These are phyloP conservation scores for Arthrobotrys pseudoclavata DNA, from an alignment of 2,329 filamentous ascomycete genomes.

Conservation along the genomic window DNA sequence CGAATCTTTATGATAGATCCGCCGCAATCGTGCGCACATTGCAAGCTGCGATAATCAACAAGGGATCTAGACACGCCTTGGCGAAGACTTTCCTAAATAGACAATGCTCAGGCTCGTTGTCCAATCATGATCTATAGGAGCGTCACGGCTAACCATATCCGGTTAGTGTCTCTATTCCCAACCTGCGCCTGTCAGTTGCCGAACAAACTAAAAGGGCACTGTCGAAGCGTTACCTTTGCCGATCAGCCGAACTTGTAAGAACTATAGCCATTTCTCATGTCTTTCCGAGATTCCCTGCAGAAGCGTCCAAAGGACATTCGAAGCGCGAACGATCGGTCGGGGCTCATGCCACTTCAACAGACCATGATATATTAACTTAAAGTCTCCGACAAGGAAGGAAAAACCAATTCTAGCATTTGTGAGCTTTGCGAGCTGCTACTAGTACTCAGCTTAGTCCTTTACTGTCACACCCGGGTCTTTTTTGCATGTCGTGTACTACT, in stretches of 20 bases:
- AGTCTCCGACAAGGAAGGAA: conserved; percentile 18
- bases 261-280: conserved; percentile 22
- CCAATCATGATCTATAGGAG: conserved; percentile 4
- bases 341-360: conserved; percentile 24
- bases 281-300: conserved; percentile 47
- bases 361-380: not conserved
- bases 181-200: conserved; percentile 7
- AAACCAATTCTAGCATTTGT: conserved; percentile 7
- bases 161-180: conserved; percentile 16
- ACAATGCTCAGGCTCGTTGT: not conserved
- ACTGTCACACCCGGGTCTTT: not conserved
- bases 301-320: conserved; percentile 49
- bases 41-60: not conserved
- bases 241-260: conserved; percentile 27
- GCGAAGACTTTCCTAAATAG: conserved; percentile 38
- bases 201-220: conserved; percentile 18
- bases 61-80: conserved; percentile 31
- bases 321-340: conserved; percentile 22
- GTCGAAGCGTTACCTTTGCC: conserved; percentile 33
- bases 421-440: not conserved
- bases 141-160: conserved; percentile 7
- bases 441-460: too few relatives aligned
- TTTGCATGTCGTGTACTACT: not conserved
- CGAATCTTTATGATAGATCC: conserved; percentile 18
- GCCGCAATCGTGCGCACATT: conserved; percentile 6